Percentiles rank a stretch among this genome's conserved stretches.
Conservation (phyloP, 2,329 filamentous ascomycete genomes). For the Magnaporthiopsis incrustans region DNA sequence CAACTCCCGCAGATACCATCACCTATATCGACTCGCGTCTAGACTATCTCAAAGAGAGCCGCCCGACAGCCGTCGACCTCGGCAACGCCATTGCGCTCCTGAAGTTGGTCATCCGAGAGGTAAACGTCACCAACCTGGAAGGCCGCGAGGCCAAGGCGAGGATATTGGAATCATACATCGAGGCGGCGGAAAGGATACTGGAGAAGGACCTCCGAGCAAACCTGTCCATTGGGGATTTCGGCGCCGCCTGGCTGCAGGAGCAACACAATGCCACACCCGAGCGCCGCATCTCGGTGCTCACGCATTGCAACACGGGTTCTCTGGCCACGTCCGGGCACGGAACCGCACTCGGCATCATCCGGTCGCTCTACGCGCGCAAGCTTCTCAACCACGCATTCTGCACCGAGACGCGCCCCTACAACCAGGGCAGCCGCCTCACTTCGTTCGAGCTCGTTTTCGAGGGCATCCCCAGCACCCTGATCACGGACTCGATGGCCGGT, state of each 20-base stretch:
- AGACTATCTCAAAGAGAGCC: constrained; percentile 78
- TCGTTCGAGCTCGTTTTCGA: constrained; percentile 97
- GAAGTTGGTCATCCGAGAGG: constrained; percentile 51
- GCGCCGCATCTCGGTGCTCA: constrained; percentile 68
- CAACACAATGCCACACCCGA: constrained; percentile 43
- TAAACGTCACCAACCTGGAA: constrained; percentile 29
- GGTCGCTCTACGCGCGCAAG: constrained; percentile 61
- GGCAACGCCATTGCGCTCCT: constrained; percentile 82
- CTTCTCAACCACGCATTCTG: constrained; percentile 81
- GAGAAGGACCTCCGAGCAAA: constrained; percentile 84
- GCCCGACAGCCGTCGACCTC: constrained; percentile 91
- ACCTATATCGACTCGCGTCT: constrained; percentile 68
- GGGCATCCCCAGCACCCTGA: constrained; percentile 78
- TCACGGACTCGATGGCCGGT: constrained; percentile 44
- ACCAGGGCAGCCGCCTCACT: constrained; percentile 90
- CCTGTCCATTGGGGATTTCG: constrained; percentile 71
- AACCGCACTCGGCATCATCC: constrained; percentile 88
- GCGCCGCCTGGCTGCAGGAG: constrained; percentile 71
- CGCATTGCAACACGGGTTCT: constrained; percentile 97
- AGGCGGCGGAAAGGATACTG: constrained; percentile 78
- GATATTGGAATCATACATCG: constrained; percentile 64
- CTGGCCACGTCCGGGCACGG: constrained; percentile 97
- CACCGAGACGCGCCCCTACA: constrained; percentile 95
- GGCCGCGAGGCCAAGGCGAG: constrained; percentile 36
- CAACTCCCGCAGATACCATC: constrained; percentile 48